These are phyloP conservation scores for Ophiostoma montium DNA, from an alignment of 2,329 filamentous ascomycete genomes.

Conservation along the genomic window DNA sequence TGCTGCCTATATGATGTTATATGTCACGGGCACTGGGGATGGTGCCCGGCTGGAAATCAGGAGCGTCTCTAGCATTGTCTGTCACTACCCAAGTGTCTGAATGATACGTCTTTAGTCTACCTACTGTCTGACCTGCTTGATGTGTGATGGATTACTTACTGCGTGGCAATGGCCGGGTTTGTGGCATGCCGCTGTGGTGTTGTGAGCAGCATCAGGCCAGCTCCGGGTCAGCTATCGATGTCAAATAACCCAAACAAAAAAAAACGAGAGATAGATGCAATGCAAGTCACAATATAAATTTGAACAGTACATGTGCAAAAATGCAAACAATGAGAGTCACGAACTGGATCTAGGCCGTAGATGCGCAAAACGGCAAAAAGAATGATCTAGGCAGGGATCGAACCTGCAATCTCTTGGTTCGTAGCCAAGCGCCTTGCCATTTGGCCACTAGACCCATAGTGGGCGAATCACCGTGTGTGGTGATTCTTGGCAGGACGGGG, in stretches of 20 bases:
- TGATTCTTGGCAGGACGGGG: background rate
- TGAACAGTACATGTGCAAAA: background rate
- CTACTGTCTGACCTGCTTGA: too few species aligned
- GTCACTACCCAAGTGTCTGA: background rate
- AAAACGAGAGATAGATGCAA: too few species aligned
- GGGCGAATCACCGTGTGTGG: background rate
- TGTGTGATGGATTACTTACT: too few species aligned
- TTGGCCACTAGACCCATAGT: slow-evolving; percentile 17
- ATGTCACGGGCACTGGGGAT: background rate
- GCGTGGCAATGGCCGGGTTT: too few species aligned
- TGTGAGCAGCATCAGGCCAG: too few species aligned
- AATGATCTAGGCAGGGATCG: slow-evolving; percentile 21
- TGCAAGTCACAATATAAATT: too few species aligned
- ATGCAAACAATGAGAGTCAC: background rate
- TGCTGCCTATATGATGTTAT: background rate
- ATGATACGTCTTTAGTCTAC: background rate
- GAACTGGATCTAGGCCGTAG: too few species aligned
- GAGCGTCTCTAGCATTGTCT: background rate
- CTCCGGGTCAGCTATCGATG: too few species aligned
- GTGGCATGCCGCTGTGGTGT: too few species aligned
- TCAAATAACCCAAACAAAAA: too few species aligned
- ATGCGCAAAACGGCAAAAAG: background rate
- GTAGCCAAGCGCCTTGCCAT: slow-evolving; percentile 25
- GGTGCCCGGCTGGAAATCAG: background rate
- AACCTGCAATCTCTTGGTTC: slow-evolving; percentile 26